A percentile compares a stretch with the other conserved stretches of the same genome.
Conservation (phyloP, 2,329 filamentous ascomycete species). For the Clarireedia paspali region DNA sequence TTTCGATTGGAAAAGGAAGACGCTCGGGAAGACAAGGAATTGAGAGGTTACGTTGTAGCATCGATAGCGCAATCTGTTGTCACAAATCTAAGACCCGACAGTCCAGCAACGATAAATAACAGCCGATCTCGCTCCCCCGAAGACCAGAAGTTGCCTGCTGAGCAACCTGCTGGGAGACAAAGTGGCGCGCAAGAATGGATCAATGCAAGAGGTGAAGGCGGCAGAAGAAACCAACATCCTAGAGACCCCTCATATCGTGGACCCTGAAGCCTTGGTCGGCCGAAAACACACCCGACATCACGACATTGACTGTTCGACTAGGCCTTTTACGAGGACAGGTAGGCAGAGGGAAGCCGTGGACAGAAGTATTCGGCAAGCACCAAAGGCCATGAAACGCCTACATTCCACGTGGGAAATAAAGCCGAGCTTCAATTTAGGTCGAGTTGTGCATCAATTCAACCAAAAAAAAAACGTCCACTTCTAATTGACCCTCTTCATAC, state of each 20-base stretch:
- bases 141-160: conserved; percentile 53
- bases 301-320: background rate
- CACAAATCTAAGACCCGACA: conserved; percentile 20
- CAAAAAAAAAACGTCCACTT: background rate
- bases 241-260: conserved; percentile 38
- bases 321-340: background rate
- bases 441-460: too few species aligned
- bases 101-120: conserved; percentile 11
- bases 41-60: conserved; percentile 65
- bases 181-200: conserved; percentile 45
- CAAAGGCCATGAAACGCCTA: too few species aligned
- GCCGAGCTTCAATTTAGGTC: too few species aligned
- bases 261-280: conserved; percentile 15
- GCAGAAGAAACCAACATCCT: conserved; percentile 30
- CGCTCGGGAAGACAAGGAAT: conserved; percentile 64
- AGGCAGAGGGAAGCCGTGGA: too few species aligned
- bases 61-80: conserved; percentile 63
- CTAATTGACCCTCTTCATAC: background rate
- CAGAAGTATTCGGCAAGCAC: too few species aligned
- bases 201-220: conserved; percentile 39
- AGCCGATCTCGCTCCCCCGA: conserved; percentile 30
- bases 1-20: conserved; percentile 78
- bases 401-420: too few species aligned
- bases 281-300: too few species aligned
- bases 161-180: conserved; percentile 45